Evolutionary conservation across 2,329 filamentous ascomycete genomes (phyloP), one percentile per base, ranked within the genome.

Genomic region (Alternaria brassicae): DNA sequence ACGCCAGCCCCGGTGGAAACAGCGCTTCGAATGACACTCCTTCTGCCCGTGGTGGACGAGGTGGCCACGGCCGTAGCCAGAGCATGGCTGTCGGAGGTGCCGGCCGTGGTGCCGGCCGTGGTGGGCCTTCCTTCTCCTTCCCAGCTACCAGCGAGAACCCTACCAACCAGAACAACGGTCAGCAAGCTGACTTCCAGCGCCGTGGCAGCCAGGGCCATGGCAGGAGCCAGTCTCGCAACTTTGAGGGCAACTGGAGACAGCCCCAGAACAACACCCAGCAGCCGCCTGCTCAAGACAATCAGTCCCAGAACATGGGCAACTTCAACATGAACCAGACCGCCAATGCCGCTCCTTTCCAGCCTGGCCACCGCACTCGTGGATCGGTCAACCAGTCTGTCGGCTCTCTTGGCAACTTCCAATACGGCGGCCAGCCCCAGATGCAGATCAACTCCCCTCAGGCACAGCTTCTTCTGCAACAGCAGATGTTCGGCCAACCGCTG

Each of bases 221-320:
- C 64, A 88, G 95, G 62, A 90, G 89, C 30, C 87, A 87, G 10
- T 99, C 95, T 23, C 89, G 95, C 64, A 99, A 98, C 80, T 98
- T 98, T 74, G 95, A 99, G 69, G 89, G 93, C 72, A 99, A 99
- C 80, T 99, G 95, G 95, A 91, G 95, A 72, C 96, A 93, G 73
- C 93, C 91, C 69, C 86, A 86, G 68, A 60, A 60, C 21, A 80
- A 78, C 51, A 81, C 27, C 57, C 68, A 69, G 69, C 85, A 84
- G 71, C 73, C 76, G 67, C 83, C 85, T 66, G 84, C 73, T 36
- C 77, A 78, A 58, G 79, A 82, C 50, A 77, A 75, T 61, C 80
- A 81, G 65, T 62, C 74, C 58, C 77, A 77, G 64, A 82, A 80
- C 73, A 83, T 88, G 81, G 85, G 85, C 57, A 86, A 85, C 71